phyloP scores from a whole-genome alignment of 2,329 filamentous ascomycete species.

The Xylaria sp. region DNA sequence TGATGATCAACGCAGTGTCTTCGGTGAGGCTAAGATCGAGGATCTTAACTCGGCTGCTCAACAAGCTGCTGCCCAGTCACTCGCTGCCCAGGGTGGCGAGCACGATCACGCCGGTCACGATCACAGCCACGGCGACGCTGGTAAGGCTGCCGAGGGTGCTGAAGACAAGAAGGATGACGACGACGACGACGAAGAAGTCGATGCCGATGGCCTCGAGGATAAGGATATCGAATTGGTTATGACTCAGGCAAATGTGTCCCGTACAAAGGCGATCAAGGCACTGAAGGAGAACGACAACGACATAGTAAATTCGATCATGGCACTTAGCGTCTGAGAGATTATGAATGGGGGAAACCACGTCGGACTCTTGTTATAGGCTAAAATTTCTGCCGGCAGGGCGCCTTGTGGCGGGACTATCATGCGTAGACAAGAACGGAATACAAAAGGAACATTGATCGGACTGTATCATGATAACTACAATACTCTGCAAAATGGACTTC shows the following conservation, averaged over 20 bases:
- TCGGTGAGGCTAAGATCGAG: slow-evolving; percentile 99
- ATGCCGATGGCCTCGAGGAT: slow-evolving; percentile 92
- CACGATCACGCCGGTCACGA: slow-evolving; percentile 70
- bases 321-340: slow-evolving; percentile 77
- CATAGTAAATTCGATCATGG: slow-evolving; percentile 99
- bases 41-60: slow-evolving; percentile 99
- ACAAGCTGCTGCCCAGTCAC: slow-evolving; percentile 93
- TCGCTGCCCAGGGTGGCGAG: slow-evolving; percentile 78
- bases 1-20: slow-evolving; percentile 73
- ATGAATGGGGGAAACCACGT: slow-evolving; percentile 2
- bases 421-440: slow-evolving; percentile 6
- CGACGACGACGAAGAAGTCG: slow-evolving; percentile 95
- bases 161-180: slow-evolving; percentile 81
- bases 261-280: slow-evolving; percentile 99
- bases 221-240: slow-evolving; percentile 99
- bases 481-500: slow-evolving; percentile 42
- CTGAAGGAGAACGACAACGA: slow-evolving; percentile 99
- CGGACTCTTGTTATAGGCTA: slow-evolving; percentile 10
- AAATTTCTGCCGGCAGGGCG: slow-evolving; percentile 34
- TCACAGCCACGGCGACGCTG: slow-evolving; percentile 77
- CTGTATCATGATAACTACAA: slow-evolving; percentile 41
- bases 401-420: slow-evolving; percentile 42
- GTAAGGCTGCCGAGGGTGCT: slow-evolving; percentile 68
- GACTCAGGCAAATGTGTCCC: slow-evolving; percentile 94
- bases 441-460: not conserved